Percentiles rank a stretch among this genome's conserved stretches.
phyloP scores from a whole-genome alignment of 2,329 filamentous ascomycete species.

The Neonectria punicea region DNA sequence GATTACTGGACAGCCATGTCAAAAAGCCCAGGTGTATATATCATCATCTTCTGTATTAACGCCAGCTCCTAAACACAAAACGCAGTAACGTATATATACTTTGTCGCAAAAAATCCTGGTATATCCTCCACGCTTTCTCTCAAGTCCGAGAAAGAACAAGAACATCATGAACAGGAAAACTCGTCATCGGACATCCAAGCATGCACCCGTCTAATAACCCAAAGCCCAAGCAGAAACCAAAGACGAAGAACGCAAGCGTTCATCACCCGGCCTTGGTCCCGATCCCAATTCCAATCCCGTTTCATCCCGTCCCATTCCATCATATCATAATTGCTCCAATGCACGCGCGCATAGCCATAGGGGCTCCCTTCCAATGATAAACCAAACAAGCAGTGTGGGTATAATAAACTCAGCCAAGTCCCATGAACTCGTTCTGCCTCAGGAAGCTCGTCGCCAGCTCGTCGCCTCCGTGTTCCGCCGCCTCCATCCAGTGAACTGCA shows the following conservation, averaged over 20 bases:
- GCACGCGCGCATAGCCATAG: slow-evolving; percentile 16
- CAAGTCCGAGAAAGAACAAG: slow-evolving; percentile 13
- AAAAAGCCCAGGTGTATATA: not conserved
- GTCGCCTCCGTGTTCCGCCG: slow-evolving; percentile 87
- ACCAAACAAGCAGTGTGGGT: slow-evolving; percentile 39
- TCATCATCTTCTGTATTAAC: slow-evolving; percentile 8
- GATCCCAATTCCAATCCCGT: not conserved
- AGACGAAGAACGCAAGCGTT: slow-evolving; percentile 11
- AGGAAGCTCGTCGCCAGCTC: slow-evolving; percentile 84
- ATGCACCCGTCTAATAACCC: slow-evolving; percentile 22
- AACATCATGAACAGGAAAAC: slow-evolving; percentile 7
- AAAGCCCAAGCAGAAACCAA: slow-evolving; percentile 22
- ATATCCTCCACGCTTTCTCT: slow-evolving; percentile 37
- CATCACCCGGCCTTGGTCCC: slow-evolving; percentile 8
- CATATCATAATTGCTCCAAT: slow-evolving; percentile 9
- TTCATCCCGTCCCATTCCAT: not conserved
- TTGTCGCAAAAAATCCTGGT: slow-evolving; percentile 28
- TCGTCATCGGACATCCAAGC: slow-evolving; percentile 5
- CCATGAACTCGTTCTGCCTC: slow-evolving; percentile 68
- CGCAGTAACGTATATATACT: slow-evolving; percentile 21
- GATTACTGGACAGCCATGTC: too few relatives aligned
- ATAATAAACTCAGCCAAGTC: slow-evolving; percentile 45
- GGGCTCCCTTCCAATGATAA: slow-evolving; percentile 29
- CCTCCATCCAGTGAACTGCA: slow-evolving; percentile 97
- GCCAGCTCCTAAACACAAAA: slow-evolving; percentile 1